These are phyloP conservation scores for Xylaria sp. DNA, from an alignment of 2,329 filamentous ascomycete genomes.

Conservation along the genomic window DNA sequence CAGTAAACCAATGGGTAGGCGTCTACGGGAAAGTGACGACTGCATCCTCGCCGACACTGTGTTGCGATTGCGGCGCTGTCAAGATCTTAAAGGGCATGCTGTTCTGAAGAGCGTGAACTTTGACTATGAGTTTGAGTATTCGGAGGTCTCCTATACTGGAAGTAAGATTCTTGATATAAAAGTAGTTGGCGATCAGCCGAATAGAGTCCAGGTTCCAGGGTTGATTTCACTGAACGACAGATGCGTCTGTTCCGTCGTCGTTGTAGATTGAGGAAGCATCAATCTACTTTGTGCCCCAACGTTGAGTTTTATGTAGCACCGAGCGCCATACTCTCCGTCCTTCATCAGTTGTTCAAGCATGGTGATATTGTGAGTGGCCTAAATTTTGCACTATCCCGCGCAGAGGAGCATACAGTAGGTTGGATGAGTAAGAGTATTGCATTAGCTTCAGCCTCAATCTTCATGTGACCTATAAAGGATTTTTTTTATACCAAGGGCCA, in stretches of 20 bases:
- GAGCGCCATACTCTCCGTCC: not conserved
- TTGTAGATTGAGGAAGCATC: not conserved
- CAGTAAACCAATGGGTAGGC: slow-evolving; percentile 20
- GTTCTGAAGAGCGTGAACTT: not conserved
- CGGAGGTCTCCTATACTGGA: not conserved
- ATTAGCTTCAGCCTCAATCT: not conserved
- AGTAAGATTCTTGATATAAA: not conserved
- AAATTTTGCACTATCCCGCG: slow-evolving; percentile 5
- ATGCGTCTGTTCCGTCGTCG: not conserved
- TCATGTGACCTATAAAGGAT: not conserved
- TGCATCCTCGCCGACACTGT: not conserved
- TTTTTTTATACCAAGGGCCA: not conserved
- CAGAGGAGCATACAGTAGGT: not conserved
- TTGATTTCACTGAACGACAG: not conserved
- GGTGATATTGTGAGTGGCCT: not conserved
- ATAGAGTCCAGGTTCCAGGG: not conserved
- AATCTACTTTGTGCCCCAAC: not conserved
- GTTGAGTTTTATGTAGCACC: slow-evolving; percentile 12
- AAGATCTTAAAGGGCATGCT: slow-evolving; percentile 19
- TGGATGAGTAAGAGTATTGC: slow-evolving; percentile 19
- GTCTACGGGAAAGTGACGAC: slow-evolving; percentile 22
- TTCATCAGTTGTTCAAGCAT: not conserved
- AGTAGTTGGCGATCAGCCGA: not conserved
- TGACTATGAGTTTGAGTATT: not conserved
- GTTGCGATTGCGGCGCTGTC: slow-evolving; percentile 2